These are phyloP conservation scores for Aspergillus wentii DNA, from an alignment of 495 filamentous ascomycete genomes.

Conservation along the genomic window DNA sequence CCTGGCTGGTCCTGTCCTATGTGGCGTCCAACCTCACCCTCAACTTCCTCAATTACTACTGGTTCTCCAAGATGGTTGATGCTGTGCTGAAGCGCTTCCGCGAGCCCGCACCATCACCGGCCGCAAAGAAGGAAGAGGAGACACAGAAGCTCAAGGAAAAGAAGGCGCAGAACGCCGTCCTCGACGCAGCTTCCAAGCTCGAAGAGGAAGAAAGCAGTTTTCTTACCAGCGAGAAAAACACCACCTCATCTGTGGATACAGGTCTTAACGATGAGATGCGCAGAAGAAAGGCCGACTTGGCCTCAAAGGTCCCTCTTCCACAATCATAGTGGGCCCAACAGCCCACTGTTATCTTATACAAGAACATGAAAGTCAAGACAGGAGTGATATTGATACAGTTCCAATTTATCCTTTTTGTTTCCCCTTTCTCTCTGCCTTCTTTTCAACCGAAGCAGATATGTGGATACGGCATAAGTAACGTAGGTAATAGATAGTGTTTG, in stretches of 20 bases:
- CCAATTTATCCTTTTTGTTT: too few species aligned
- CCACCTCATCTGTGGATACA: conserved; percentile 22
- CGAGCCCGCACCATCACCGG: conserved; percentile 12
- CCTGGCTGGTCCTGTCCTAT: conserved; percentile 78
- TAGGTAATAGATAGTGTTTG: too few species aligned
- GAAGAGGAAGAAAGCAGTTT: conserved; percentile 30
- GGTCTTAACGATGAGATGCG: conserved; percentile 22
- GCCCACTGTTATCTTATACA: too few species aligned
- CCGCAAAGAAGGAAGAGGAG: conserved; percentile 10
- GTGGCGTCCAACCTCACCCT: conserved; percentile 71
- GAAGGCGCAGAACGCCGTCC: conserved; percentile 25
- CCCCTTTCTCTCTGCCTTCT: too few species aligned
- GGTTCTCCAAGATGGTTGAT: conserved; percentile 96
- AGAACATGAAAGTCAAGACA: too few species aligned
- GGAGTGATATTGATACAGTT: too few species aligned
- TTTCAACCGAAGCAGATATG: too few species aligned
- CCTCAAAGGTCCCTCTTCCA: conserved; percentile 16
- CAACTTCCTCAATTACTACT: conserved; percentile 88
- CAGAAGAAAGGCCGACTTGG: conserved; percentile 19
- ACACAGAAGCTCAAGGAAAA: conserved; percentile 6
- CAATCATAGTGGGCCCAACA: neutral
- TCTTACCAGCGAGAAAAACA: conserved; percentile 21
- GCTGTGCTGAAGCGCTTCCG: conserved; percentile 86
- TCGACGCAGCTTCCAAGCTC: conserved; percentile 33
- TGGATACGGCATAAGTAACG: too few species aligned